Conservation (phyloP, 2,329 filamentous ascomycete species). For the Fusarium buharicum region DNA sequence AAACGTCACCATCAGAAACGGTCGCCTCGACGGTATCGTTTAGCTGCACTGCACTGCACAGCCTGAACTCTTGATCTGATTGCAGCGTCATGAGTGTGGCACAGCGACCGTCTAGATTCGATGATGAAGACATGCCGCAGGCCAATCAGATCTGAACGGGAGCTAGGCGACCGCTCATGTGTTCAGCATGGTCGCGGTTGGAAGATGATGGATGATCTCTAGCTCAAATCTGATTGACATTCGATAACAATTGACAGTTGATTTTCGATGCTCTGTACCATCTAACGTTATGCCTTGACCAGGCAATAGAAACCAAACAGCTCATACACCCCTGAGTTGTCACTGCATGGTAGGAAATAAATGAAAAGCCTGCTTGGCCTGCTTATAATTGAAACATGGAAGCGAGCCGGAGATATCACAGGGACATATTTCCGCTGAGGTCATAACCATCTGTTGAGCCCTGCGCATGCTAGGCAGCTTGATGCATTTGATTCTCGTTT, state of each 20-base stretch:
- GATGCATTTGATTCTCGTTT: conserved; percentile 7
- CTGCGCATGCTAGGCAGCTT: background rate
- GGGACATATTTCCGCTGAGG: conserved; percentile 14
- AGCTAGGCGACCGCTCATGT: conserved; percentile 15
- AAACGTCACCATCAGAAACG: conserved; percentile 42
- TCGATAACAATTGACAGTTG: conserved; percentile 13
- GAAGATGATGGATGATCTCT: conserved; percentile 16
- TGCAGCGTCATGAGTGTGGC: conserved; percentile 39
- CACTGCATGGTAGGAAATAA: conserved; percentile 3
- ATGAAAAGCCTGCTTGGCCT: background rate
- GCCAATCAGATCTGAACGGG: conserved; percentile 23
- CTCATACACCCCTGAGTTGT: conserved; percentile 12
- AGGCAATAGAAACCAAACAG: conserved; percentile 5
- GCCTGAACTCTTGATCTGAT: conserved; percentile 18
- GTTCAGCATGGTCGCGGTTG: conserved; percentile 4
- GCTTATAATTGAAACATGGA: conserved; percentile 25
- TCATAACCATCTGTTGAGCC: conserved; percentile 6
- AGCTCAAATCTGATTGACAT: conserved; percentile 9
- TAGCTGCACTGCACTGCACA: conserved; percentile 18
- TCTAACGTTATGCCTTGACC: background rate
- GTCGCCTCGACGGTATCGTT: conserved; percentile 24
- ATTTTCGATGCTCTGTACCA: conserved; percentile 4
- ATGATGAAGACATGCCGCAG: conserved; percentile 3
- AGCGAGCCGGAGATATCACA: conserved; percentile 20
- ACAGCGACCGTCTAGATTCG: conserved; percentile 35